Conservation (phyloP, 768 basidiomycete genomes). For the Chalciporus pseudorubinellus region DNA sequence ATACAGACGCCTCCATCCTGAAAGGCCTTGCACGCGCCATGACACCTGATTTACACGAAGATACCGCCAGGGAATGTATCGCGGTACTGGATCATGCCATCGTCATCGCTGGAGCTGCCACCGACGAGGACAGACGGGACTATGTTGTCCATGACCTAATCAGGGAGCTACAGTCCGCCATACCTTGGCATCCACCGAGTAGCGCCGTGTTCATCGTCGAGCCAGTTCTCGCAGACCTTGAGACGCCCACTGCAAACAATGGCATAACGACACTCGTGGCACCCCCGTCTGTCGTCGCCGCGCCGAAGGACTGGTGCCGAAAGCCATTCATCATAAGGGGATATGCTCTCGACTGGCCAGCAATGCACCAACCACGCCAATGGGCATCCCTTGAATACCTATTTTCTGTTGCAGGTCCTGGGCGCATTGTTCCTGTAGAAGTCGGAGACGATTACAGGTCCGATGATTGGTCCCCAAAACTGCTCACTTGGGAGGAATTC, state of each 20-base stretch:
- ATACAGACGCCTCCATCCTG: conserved; percentile 73
- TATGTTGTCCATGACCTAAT: conserved; percentile 62
- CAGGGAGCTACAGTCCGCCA: conserved; percentile 49
- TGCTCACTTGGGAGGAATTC: conserved; percentile 80
- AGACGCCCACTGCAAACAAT: conserved; percentile 13
- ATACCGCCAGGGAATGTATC: conserved; percentile 45
- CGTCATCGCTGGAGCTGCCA: conserved; percentile 72
- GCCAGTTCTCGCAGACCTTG: neutral
- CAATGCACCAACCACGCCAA: conserved; percentile 53
- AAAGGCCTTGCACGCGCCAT: conserved; percentile 42
- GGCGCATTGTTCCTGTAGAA: conserved; percentile 87
- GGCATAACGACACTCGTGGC: conserved; percentile 40
- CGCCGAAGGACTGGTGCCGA: conserved; percentile 42
- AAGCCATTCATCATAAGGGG: conserved; percentile 73
- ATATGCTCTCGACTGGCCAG: conserved; percentile 75
- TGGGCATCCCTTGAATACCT: conserved; percentile 78
- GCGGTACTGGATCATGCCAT: conserved; percentile 73
- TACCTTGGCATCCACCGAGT: conserved; percentile 6
- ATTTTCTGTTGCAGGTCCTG: conserved; percentile 65
- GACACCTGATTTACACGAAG: conserved; percentile 10
- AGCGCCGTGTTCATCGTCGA: conserved; percentile 7
- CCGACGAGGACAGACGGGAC: conserved; percentile 58
- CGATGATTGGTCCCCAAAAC: conserved; percentile 75
- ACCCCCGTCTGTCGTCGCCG: conserved; percentile 58
- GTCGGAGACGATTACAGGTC: conserved; percentile 80